These are phyloP conservation scores for Logfia minima DNA, from an alignment of 129 eudicot species.

Conservation along the genomic window DNA sequence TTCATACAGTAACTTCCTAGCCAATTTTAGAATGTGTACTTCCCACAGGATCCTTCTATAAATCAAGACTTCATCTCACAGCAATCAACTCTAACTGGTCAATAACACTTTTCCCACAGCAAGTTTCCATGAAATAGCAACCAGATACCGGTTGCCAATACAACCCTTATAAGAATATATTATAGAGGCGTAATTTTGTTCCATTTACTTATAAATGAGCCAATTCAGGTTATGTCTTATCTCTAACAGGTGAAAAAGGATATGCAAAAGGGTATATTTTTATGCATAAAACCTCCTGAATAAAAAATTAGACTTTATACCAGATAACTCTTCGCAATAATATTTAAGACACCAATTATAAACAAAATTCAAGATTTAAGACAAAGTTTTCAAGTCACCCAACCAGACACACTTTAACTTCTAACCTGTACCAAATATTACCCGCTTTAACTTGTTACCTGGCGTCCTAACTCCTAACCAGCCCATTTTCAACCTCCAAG, in stretches of 20 bases:
- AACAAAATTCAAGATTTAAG: not conserved
- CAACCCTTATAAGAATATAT: not conserved
- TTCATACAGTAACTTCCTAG: slow-evolving; percentile 6
- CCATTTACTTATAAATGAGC: slow-evolving; percentile 2
- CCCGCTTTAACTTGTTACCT: not conserved
- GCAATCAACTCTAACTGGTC: not conserved
- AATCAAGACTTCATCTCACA: slow-evolving; percentile 11
- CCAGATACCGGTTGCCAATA: not conserved
- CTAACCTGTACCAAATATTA: too few species aligned
- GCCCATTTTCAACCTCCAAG: not conserved
- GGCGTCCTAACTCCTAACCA: not conserved
- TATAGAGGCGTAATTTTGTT: not conserved
- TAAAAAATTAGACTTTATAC: not conserved
- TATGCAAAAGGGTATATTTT: not conserved
- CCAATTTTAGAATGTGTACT: not conserved
- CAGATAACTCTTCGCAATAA: too few species aligned
- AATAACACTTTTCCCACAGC: not conserved
- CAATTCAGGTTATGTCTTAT: not conserved
- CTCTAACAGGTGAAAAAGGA: not conserved
- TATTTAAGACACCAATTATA: not conserved
- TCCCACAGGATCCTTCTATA: slow-evolving; percentile 1
- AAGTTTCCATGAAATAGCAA: not conserved
- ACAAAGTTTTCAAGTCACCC: not conserved
- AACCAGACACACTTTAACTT: not conserved
- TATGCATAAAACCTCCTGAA: not conserved